Evolutionary conservation across 129 eudicot genomes (phyloP).

Genomic region (Artemisia tridentata): DNA sequence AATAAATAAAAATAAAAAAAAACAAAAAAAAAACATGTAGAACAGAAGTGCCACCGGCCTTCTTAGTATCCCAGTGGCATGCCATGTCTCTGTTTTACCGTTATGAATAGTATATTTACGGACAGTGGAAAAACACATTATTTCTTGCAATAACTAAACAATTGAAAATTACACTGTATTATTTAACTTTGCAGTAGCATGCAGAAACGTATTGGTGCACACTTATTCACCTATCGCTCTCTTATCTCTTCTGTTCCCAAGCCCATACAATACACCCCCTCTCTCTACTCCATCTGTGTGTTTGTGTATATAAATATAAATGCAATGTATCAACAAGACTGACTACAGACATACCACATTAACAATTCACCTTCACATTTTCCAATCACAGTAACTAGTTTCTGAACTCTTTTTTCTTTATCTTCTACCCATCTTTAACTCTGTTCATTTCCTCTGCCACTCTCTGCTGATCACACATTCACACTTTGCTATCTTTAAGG

Average conservation of each 20-base stretch:
- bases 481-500: slow-evolving; percentile 20
- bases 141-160: too few relatives aligned
- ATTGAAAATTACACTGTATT: too few relatives aligned
- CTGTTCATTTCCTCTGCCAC: slow-evolving; percentile 25
- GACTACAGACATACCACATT: slow-evolving; percentile 1
- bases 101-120: too few relatives aligned
- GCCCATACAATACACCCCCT: slow-evolving; percentile 68
- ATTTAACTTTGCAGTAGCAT: slow-evolving; percentile 29
- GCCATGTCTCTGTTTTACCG: too few relatives aligned
- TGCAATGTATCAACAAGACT: neutral
- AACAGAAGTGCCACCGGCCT: too few relatives aligned
- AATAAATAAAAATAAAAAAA: too few relatives aligned
- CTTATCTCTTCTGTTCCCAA: slow-evolving; percentile 88
- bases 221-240: slow-evolving; percentile 46
- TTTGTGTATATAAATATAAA: slow-evolving; percentile 6
- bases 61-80: too few relatives aligned
- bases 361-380: slow-evolving; percentile 37
- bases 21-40: too few relatives aligned
- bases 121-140: too few relatives aligned
- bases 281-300: slow-evolving; percentile 24
- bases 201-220: slow-evolving; percentile 46
- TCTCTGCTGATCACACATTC: slow-evolving; percentile 20
- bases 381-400: slow-evolving; percentile 39
- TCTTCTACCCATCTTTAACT: slow-evolving; percentile 35
- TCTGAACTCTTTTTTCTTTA: slow-evolving; percentile 39